phyloP scores from a whole-genome alignment of 768 basidiomycete genomes.

The Strobilomyces echinocephalus region DNA sequence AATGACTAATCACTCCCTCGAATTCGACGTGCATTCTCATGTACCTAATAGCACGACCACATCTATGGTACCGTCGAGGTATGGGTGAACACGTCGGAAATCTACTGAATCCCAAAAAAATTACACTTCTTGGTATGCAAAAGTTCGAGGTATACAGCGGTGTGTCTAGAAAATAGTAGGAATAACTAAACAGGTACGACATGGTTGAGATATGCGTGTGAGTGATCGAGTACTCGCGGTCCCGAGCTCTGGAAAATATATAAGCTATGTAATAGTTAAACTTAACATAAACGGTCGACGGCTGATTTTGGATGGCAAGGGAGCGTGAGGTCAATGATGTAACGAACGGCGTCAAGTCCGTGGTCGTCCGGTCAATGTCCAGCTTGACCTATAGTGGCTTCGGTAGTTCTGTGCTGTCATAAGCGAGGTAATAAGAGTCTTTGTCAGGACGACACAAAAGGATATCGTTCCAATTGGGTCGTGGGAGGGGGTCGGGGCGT shows the following conservation, averaged over 20 bases:
- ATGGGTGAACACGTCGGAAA: not conserved
- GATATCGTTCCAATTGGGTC: conserved; percentile 77
- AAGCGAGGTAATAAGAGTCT: conserved; percentile 51
- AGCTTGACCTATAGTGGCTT: conserved; percentile 23
- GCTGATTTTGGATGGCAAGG: not conserved
- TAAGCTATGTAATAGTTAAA: conserved; percentile 15
- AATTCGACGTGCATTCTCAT: conserved; percentile 10
- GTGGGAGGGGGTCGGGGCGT: conserved; percentile 41
- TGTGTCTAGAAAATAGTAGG: conserved; percentile 6
- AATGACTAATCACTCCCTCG: conserved; percentile 1
- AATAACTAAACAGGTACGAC: conserved; percentile 5
- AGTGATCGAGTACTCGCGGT: conserved; percentile 10
- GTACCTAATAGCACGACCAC: conserved; percentile 2
- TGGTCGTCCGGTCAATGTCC: conserved; percentile 15
- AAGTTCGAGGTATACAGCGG: conserved; percentile 10
- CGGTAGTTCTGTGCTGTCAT: conserved; percentile 23
- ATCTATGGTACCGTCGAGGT: conserved; percentile 9
- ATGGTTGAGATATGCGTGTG: not conserved
- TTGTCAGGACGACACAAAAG: conserved; percentile 59
- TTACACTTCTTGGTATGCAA: conserved; percentile 11
- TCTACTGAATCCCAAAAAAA: not conserved
- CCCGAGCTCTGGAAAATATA: conserved; percentile 16
- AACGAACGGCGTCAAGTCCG: conserved; percentile 13
- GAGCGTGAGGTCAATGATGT: conserved; percentile 12
- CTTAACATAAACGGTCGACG: conserved; percentile 13